These are phyloP conservation scores for Pecoramyces ruminantium DNA, from an alignment of 192 early-diverging fungal species.

Conservation along the genomic window DNA sequence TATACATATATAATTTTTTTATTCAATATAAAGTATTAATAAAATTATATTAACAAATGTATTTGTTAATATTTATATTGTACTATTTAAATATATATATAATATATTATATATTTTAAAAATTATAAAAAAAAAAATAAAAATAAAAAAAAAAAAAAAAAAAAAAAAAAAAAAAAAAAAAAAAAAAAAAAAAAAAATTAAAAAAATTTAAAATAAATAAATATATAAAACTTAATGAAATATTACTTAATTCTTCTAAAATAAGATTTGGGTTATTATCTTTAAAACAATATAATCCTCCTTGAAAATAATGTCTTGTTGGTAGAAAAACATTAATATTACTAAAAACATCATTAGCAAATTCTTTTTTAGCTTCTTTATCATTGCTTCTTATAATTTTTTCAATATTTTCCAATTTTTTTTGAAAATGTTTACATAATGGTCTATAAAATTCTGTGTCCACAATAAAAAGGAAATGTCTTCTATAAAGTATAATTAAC, in stretches of 20 bases:
- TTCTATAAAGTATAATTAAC: neutral
- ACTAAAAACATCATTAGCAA: conserved; percentile 10
- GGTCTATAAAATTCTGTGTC: neutral
- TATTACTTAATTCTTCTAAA: neutral
- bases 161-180: too few relatives aligned
- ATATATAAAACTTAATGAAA: too few relatives aligned
- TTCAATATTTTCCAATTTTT: conserved; percentile 9
- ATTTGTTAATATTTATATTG: too few relatives aligned
- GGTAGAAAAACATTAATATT: conserved; percentile 4
- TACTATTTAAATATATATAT: too few relatives aligned
- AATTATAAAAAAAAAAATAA: too few relatives aligned
- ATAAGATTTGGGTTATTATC: neutral
- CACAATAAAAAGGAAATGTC: conserved; percentile 1
- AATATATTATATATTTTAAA: too few relatives aligned
- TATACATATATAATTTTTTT: too few relatives aligned
- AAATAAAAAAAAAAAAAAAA: too few relatives aligned
- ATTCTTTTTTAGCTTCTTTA: conserved; percentile 7
- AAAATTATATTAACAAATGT: too few relatives aligned
- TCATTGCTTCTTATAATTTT: conserved; percentile 7
- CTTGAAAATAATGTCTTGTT: neutral
- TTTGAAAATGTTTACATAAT: conserved; percentile 8
- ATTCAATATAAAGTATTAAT: too few relatives aligned
- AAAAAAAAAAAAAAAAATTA: too few relatives aligned
- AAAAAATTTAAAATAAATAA: too few relatives aligned
- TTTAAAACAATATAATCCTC: neutral